phyloP scores from a whole-genome alignment of 768 basidiomycete species.

The Pulveroboletus sp. region DNA sequence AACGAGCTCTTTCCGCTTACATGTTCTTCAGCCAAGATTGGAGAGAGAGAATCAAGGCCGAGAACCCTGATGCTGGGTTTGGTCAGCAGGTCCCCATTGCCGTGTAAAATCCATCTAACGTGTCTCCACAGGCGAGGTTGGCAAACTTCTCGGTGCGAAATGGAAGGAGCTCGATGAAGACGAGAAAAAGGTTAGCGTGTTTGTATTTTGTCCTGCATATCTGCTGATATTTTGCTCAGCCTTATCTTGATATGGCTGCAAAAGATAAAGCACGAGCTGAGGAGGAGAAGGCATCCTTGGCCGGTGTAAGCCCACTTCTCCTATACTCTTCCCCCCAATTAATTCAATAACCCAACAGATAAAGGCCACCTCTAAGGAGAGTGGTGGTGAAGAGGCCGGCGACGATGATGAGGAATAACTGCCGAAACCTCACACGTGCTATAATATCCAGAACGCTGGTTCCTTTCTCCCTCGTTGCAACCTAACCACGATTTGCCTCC shows the following conservation, averaged over 20 bases:
- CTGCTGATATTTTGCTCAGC: conserved; percentile 42
- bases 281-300: conserved; percentile 57
- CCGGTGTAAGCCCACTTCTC: conserved; percentile 30
- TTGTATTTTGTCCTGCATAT: not conserved
- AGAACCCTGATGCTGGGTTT: conserved; percentile 93
- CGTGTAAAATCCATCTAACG: conserved; percentile 2
- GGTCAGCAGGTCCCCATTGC: conserved; percentile 43
- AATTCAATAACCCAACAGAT: conserved; percentile 14
- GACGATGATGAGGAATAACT: conserved; percentile 43
- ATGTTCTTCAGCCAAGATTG: conserved; percentile 99
- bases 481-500: conserved; percentile 17
- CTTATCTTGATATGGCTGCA: conserved; percentile 82
- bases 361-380: conserved; percentile 33
- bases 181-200: conserved; percentile 77
- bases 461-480: conserved; percentile 3
- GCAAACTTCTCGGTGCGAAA: conserved; percentile 90
- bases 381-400: conserved; percentile 33
- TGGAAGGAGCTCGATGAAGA: conserved; percentile 94
- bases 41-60: conserved; percentile 91
- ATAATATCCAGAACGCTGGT: conserved; percentile 17
- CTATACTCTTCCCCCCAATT: not conserved
- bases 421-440: conserved; percentile 1
- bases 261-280: conserved; percentile 86
- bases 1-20: conserved; percentile 92
- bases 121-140: conserved; percentile 67